Percentiles rank a stretch among this genome's conserved stretches.
These are phyloP conservation scores for Zizania latifolia DNA, from an alignment of 176 grass and related monocot species.

Conservation along the genomic window DNA sequence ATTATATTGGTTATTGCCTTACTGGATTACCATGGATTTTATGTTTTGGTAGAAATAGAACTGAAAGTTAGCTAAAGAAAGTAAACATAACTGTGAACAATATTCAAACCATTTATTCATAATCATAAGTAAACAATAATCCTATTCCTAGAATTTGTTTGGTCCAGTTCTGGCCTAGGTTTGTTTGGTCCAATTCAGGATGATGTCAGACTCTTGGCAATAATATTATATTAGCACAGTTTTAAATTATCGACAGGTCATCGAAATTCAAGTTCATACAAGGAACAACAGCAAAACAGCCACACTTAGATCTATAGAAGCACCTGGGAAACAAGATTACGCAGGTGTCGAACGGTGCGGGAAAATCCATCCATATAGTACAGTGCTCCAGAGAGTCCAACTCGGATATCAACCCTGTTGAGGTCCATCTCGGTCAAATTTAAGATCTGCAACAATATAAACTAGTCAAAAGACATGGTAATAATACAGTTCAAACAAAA, in stretches of 20 bases:
- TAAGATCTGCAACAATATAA: slow-evolving; percentile 59
- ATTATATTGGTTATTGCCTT: slow-evolving; percentile 12
- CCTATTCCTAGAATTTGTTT: not conserved
- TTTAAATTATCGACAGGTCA: slow-evolving; percentile 13
- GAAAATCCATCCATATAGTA: slow-evolving; percentile 98
- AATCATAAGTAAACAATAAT: not conserved
- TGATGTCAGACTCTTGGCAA: not conserved
- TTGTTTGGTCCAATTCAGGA: not conserved
- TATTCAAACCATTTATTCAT: slow-evolving; percentile 9
- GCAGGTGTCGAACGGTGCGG: slow-evolving; percentile 74
- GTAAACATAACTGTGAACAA: not conserved
- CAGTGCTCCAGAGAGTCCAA: slow-evolving; percentile 82
- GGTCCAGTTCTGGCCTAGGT: no score
- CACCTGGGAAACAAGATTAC: slow-evolving; percentile 96
- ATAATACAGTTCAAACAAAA: slow-evolving; percentile 7
- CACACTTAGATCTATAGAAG: not conserved
- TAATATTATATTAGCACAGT: not conserved
- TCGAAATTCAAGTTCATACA: no score
- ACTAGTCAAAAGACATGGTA: slow-evolving; percentile 6
- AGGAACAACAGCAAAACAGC: slow-evolving; percentile 7
- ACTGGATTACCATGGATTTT: not conserved
- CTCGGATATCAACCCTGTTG: slow-evolving; percentile 86
- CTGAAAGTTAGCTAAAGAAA: not conserved
- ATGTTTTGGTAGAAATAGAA: not conserved
- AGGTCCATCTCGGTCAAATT: slow-evolving; percentile 99